A percentile compares a stretch with the other conserved stretches of the same genome.
These are phyloP conservation scores for Hypomontagnella monticulosa DNA, from an alignment of 495 filamentous ascomycete genomes.

Conservation along the genomic window DNA sequence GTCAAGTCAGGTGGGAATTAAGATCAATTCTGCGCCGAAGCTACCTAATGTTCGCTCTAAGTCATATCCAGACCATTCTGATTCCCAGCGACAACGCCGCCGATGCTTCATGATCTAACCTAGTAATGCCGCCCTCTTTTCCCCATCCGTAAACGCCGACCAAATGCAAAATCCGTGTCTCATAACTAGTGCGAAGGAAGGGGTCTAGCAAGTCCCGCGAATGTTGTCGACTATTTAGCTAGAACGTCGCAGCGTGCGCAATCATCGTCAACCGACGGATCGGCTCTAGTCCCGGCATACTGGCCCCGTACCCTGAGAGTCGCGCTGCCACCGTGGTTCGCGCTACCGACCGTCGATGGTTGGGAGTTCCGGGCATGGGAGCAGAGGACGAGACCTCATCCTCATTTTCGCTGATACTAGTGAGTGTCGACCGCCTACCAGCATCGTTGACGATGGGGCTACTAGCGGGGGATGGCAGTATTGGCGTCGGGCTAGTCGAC, in stretches of 20 bases:
- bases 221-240: too few relatives aligned
- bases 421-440: not conserved
- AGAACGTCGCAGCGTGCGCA: constrained; percentile 16
- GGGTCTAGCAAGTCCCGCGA: too few relatives aligned
- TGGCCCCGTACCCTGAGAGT: not conserved
- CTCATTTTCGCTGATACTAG: constrained; percentile 11
- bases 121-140: not conserved
- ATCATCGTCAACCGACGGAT: constrained; percentile 10
- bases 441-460: not conserved
- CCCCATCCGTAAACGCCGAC: not conserved
- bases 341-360: constrained; percentile 4
- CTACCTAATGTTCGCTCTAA: too few relatives aligned
- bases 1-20: too few relatives aligned
- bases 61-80: too few relatives aligned
- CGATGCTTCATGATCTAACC: too few relatives aligned
- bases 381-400: not conserved
- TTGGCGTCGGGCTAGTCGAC: not conserved
- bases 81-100: too few relatives aligned
- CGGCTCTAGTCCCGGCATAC: constrained; percentile 8
- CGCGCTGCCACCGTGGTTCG: not conserved
- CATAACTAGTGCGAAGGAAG: too few relatives aligned
- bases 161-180: too few relatives aligned
- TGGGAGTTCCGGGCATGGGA: not conserved
- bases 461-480: too few relatives aligned
- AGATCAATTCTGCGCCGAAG: too few relatives aligned